Conservation (phyloP, 1,139 yeast species). For the Scheffersomyces cryptocercus region DNA sequence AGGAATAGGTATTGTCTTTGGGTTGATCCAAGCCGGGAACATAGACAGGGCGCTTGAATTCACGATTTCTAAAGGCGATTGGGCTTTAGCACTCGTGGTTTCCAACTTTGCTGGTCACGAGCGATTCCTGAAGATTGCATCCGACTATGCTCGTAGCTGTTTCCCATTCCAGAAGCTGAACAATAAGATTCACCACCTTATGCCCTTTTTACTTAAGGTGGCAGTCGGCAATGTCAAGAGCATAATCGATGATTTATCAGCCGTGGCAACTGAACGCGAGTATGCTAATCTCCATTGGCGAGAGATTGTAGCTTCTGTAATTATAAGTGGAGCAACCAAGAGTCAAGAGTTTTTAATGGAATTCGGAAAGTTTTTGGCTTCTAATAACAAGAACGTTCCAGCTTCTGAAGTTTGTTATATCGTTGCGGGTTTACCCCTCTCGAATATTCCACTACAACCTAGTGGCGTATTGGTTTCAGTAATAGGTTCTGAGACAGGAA, state of each 20-base stretch:
- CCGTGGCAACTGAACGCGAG: conserved; percentile 40
- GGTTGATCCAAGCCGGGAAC: conserved; percentile 59
- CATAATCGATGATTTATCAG: conserved; percentile 50
- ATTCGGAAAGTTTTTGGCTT: conserved; percentile 52
- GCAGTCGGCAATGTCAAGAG: conserved; percentile 63
- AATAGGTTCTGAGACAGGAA: conserved; percentile 20
- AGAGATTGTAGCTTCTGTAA: conserved; percentile 47
- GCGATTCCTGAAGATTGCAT: conserved; percentile 58
- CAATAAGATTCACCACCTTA: conserved; percentile 48
- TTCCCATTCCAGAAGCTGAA: conserved; percentile 43
- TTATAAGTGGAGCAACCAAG: conserved; percentile 40
- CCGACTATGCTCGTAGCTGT: conserved; percentile 39
- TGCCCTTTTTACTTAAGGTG: conserved; percentile 65
- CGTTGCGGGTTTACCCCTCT: conserved; percentile 50
- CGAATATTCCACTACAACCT: conserved; percentile 19
- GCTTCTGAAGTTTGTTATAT: conserved; percentile 51
- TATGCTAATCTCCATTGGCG: conserved; percentile 59
- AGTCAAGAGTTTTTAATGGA: conserved; percentile 47
- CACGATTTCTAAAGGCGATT: conserved; percentile 66
- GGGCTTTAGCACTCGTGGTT: conserved; percentile 75
- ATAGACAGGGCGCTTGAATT: conserved; percentile 64
- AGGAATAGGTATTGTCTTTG: conserved; percentile 36
- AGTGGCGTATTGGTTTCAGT: conserved; percentile 27
- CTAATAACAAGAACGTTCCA: conserved; percentile 32
- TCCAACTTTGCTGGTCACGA: conserved; percentile 67